Base-by-base conservation (phyloP, 169 alveolate genomes). In the Eimeria sp. region DNA sequence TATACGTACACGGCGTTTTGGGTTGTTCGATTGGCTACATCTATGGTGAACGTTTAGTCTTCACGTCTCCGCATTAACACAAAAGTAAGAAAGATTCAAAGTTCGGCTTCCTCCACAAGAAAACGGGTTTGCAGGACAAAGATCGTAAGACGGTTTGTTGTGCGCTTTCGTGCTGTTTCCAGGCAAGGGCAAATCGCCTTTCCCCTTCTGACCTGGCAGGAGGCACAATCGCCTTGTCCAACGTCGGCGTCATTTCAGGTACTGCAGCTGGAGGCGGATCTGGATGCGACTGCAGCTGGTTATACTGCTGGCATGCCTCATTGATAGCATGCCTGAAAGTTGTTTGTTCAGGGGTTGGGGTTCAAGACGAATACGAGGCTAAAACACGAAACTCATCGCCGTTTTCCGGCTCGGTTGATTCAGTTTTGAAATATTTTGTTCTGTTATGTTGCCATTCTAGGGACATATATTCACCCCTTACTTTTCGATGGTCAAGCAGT, bases 401-500 rank as follows among this genome's bases (percentile, higher is more conserved):
- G 10, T 54, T 54, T 54, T 54, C 61, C 16, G 20, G 61, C 16
- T 54, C 20, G 61, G 10, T 54, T 14, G 16, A 5, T n/a, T 43
- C 22, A n/a, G 51, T 30, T 20, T 70, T 20, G 43, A 16, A 16
- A 34, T 76, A 43, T 5, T 76, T 47, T 22, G 87, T 43, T 78
- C 45, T 49, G 47, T 27, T 78, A 22, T 76, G 13, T 61, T 34
- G 27, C 43, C 11, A 4, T 4, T 78, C 22, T 99, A 34, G 99
- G 99, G 6, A 98, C 99, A 18, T 98, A 98, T 93, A 98, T 99
- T 75, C 98, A 98, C 20, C 99, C 99, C 45, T 96, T 99, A 22
- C 98, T 99, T 25, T 97, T 98, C 75, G 99, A 99, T 75, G 99
- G 99, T 45, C 99, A 99, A 97, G 99, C 98, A 22, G 95, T 98